Conservation (phyloP, 345 rosid species). For the Cochlearia excelsa region DNA sequence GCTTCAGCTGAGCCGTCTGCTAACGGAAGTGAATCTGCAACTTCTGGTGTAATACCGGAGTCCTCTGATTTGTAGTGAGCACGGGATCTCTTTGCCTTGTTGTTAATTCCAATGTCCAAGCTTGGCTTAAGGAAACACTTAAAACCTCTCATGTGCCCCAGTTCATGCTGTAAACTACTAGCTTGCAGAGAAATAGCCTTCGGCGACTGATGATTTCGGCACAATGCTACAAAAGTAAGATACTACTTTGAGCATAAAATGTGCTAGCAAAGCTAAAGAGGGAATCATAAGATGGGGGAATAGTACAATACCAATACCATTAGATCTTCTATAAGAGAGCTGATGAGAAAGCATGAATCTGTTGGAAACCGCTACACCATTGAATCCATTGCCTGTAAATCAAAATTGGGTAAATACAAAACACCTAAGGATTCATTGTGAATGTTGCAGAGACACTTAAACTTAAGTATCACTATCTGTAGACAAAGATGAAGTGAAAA, state of each 20-base stretch:
- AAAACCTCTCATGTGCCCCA: conserved; percentile 33
- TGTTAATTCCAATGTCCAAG: conserved; percentile 23
- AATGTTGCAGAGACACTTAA: no score
- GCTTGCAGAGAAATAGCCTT: conserved; percentile 28
- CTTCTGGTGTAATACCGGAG: conserved; percentile 52
- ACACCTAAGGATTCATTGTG: not conserved
- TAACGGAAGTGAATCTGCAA: conserved; percentile 48
- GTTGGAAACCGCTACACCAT: conserved; percentile 28
- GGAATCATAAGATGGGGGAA: not conserved
- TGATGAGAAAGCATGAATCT: conserved; percentile 29
- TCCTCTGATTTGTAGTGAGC: conserved; percentile 85
- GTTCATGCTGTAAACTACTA: conserved; percentile 30
- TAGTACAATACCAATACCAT: conserved; percentile 19
- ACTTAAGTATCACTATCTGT: not conserved
- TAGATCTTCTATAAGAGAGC: conserved; percentile 13
- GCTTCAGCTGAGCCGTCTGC: conserved; percentile 56
- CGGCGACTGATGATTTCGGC: conserved; percentile 27
- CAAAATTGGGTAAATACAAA: not conserved
- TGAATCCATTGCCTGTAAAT: conserved; percentile 44
- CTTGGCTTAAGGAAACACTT: conserved; percentile 34
- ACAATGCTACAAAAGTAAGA: conserved; percentile 23
- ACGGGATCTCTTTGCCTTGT: conserved; percentile 41
- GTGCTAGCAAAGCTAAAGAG: not conserved
- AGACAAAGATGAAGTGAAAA: not conserved
- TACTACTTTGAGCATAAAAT: not conserved